Conservation (phyloP, 495 filamentous ascomycete species). For the Talaromyces thailandensis region DNA sequence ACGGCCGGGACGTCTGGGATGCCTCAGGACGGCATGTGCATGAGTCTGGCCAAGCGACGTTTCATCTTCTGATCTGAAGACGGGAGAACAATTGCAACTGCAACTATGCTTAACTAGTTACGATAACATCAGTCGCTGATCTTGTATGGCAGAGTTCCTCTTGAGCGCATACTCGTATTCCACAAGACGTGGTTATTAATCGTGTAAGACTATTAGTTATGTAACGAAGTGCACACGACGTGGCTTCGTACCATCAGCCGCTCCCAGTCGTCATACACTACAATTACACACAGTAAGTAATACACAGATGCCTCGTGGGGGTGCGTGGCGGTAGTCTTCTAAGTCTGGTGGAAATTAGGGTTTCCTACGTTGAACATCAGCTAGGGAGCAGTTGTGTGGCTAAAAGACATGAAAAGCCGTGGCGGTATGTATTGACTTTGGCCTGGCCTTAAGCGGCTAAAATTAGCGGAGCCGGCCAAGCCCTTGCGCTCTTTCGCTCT, state of each 20-base stretch:
- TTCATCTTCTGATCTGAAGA: not conserved
- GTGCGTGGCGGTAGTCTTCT: not conserved
- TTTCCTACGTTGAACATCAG: not conserved
- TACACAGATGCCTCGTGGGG: not conserved
- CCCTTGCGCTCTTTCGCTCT: too few relatives aligned
- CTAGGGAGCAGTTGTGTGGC: not conserved
- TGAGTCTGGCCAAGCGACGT: not conserved
- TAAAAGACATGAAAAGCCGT: not conserved
- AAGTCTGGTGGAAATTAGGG: not conserved
- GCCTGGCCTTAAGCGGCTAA: not conserved
- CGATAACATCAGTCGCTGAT: not conserved
- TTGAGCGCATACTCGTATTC: not conserved
- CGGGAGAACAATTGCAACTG: not conserved
- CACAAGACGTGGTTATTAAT: not conserved
- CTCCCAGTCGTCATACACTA: not conserved
- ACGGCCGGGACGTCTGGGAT: not conserved
- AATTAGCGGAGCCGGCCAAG: not conserved
- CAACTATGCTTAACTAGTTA: not conserved
- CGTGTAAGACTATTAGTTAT: too few relatives aligned
- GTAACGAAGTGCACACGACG: too few relatives aligned
- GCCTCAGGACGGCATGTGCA: not conserved
- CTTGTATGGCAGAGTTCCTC: too few relatives aligned
- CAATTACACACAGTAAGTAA: too few relatives aligned
- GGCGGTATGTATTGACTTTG: not conserved
- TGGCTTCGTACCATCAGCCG: not conserved